Percentiles rank a stretch among this genome's conserved stretches.
Evolutionary conservation across 164 flowering plant genomes (phyloP).

Genomic region (Brasenia schreberi): DNA sequence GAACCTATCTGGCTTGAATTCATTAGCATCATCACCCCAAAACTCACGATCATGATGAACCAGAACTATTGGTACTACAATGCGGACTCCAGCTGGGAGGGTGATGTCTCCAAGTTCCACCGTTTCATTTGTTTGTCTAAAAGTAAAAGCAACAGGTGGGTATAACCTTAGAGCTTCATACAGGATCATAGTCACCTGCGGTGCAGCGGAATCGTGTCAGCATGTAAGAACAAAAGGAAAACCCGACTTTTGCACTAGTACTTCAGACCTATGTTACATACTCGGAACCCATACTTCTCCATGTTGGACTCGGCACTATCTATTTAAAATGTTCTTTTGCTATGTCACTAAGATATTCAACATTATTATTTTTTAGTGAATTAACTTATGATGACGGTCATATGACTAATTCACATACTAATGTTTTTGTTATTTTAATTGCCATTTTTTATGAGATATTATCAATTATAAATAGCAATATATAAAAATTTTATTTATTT

Average conservation of each 20-base stretch:
- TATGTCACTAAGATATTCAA: not conserved
- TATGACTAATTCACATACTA: too few relatives aligned
- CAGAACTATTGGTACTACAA: not conserved
- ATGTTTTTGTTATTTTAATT: too few relatives aligned
- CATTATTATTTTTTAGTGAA: not conserved
- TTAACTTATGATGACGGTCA: too few relatives aligned
- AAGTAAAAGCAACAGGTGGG: not conserved
- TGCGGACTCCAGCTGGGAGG: conserved; percentile 1
- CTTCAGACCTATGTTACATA: not conserved
- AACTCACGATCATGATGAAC: conserved; percentile 1
- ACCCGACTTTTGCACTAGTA: not conserved
- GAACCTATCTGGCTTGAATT: not conserved
- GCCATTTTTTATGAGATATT: too few relatives aligned
- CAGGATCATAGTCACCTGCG: conserved; percentile 1
- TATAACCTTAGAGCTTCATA: conserved; percentile 1
- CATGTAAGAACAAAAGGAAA: not conserved
- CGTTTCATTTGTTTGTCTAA: not conserved
- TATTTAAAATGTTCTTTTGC: not conserved
- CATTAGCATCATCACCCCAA: conserved; percentile 3
- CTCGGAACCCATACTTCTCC: not conserved
- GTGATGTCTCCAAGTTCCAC: not conserved
- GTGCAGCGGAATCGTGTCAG: not conserved
- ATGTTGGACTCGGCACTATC: too few relatives aligned
- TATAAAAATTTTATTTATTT: too few relatives aligned
- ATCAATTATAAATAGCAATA: too few relatives aligned